Base-by-base conservation (phyloP, 2,329 filamentous ascomycete species). In the Biscogniauxia sp. region DNA sequence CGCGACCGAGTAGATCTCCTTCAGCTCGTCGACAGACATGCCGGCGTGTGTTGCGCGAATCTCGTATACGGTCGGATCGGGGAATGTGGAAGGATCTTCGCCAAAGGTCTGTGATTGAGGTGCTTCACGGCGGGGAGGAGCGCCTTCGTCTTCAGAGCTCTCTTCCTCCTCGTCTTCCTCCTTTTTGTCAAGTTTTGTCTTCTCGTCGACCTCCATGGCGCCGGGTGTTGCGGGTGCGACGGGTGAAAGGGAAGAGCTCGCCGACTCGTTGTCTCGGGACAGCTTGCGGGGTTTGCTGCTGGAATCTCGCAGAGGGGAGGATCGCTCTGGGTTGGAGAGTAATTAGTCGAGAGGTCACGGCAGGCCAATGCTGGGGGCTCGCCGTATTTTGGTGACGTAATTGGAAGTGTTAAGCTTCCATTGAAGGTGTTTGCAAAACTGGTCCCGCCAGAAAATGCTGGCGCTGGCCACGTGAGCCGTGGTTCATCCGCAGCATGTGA, bases 41-140 rank as follows among this genome's bases (percentile, higher is more conserved):
- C 84, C 88, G 0, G 88, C 84, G 1, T 84, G 84, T 23, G 93
- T 82, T 0, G 88, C 82, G 59, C 88, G 88, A 64, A 99, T 97
- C 73, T 99, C 91, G 79, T 99, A 99, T 55, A 97, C 84, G 41
- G 94, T 97, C 1, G 93, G 93, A 72, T 99, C 95, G 20, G 86
- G 86, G 70, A 94, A 97, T n/a, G 88, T 92, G 25, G 92, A 91
- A 0, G 94, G 94, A 72, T 98, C 93, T 49, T 94, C 89, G 61
- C 94, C 94, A 74, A 97, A 98, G 0, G 92, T 93, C 76, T 96
- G 91, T 70, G 88, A 88, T 61, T 93, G 89, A 5, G 91, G 92
- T 50, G 84, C 82, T 55, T 88, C 86, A 25, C 84, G 82, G 64
- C 82, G 82, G 70, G 88, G 82, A 60, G 84, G 84, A 68, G 86